Base-by-base conservation (phyloP, 805 yeast genomes). In the Candida verbasci region DNA sequence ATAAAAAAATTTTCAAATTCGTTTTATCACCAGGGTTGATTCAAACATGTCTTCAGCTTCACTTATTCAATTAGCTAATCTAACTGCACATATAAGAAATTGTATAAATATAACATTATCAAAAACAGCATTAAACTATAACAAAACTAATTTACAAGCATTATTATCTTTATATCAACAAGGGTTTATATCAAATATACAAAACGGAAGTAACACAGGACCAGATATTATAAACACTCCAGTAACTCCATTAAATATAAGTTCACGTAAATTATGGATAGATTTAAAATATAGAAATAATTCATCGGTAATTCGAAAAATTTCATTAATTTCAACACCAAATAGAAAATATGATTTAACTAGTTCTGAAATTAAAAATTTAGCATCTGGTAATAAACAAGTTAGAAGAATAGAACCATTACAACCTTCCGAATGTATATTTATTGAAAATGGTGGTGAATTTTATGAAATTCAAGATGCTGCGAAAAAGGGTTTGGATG, bases 1-100 rank as follows among this genome's bases (percentile, higher is more conserved):
- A 18, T 6, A 14, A 21, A 30, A 30, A 30, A 30, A 30, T 30
- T 30, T 30, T 30, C 34, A 21, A 25, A 14, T 25, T 9, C 6
- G 9, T 14, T 25, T 25, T 23, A 10, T 7, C n/a, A 4, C 24
- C n/a, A 23, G 6, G n/a, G n/a, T n/a, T n/a, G n/a, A n/a, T n/a
- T n/a, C n/a, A n/a, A n/a, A n/a, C n/a, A 23, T 23, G 17, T 7
- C 28, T 14, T 24, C 29, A n/a, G 88, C 91, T 96, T 88, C 96
- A 22, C 70, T 89, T 37, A 94, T 84, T 34, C 82, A 80, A 46
- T 72, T 93, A 43, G 93, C 91, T 10, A 76, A 87, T 64, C 71
- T 84, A 29, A 86, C 96, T 55, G 80, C 95, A 16, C 97, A 91
- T 55, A 57, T 93, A 44, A 94, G 87, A 59, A 93, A 93, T 62